Percentiles rank a stretch among this genome's conserved stretches.
phyloP scores from a whole-genome alignment of 768 basidiomycete genomes.

The Suillus spraguei region DNA sequence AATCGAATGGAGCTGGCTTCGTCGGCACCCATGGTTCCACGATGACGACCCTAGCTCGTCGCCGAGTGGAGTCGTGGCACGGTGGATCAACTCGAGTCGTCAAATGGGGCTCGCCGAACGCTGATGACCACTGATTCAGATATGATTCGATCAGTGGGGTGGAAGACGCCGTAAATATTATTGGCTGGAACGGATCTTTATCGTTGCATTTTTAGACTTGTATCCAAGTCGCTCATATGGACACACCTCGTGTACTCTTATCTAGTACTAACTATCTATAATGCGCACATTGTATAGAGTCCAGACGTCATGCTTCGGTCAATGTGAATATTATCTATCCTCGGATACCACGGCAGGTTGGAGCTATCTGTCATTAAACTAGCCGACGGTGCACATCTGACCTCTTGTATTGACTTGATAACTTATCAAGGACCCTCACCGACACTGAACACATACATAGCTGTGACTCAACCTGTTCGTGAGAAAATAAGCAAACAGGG shows the following conservation, averaged over 20 bases:
- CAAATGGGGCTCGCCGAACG: conserved; percentile 58
- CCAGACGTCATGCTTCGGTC: neutral
- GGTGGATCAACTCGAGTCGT: conserved; percentile 53
- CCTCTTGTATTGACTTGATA: neutral
- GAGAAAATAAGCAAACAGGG: neutral
- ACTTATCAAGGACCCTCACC: neutral
- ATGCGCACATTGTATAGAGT: neutral
- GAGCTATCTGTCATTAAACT: neutral
- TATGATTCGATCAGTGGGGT: neutral
- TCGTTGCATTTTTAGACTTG: conserved; percentile 7
- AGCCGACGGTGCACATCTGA: neutral
- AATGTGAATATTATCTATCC: neutral
- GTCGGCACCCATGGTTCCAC: conserved; percentile 75
- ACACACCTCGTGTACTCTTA: neutral
- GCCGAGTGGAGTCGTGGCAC: conserved; percentile 70
- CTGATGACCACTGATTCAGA: conserved; percentile 53
- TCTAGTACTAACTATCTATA: neutral
- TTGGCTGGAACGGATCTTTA: neutral
- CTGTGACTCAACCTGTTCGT: neutral
- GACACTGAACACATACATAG: neutral
- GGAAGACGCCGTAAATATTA: neutral
- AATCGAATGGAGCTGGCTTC: conserved; percentile 66
- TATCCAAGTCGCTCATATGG: neutral
- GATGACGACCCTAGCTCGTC: conserved; percentile 65
- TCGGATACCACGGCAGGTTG: neutral